Evolutionary conservation across 768 basidiomycete species (phyloP).

Genomic region (Termitomyces eurrhizus): DNA sequence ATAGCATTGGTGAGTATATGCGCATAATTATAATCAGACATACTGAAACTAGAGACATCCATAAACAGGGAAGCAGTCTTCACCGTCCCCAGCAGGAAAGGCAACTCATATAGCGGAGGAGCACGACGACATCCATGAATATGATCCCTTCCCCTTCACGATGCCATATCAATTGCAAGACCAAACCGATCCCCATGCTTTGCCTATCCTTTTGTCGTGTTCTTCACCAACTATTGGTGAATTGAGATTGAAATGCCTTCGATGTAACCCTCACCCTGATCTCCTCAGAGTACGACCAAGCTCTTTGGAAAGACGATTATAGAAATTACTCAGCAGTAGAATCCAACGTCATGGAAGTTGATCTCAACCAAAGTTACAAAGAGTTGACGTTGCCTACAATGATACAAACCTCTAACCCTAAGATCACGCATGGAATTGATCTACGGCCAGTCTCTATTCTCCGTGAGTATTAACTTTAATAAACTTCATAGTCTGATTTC

Average conservation of each 20-base stretch:
- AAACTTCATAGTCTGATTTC: not conserved
- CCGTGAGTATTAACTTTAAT: slow-evolving; percentile 39
- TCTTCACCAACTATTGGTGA: not conserved
- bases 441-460: slow-evolving; percentile 72
- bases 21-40: slow-evolving; percentile 12
- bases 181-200: not conserved
- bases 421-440: slow-evolving; percentile 40
- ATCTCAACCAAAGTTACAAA: not conserved
- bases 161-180: not conserved
- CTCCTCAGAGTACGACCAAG: not conserved
- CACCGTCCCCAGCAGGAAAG: slow-evolving; percentile 15
- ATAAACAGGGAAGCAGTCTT: slow-evolving; percentile 15
- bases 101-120: not conserved
- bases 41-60: not conserved
- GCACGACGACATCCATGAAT: slow-evolving; percentile 14
- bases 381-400: not conserved
- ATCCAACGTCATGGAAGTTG: not conserved
- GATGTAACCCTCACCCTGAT: not conserved
- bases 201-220: not conserved
- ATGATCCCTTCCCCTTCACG: slow-evolving; percentile 7
- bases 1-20: slow-evolving; percentile 36
- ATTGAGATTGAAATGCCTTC: not conserved
- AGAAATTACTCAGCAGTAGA: not conserved
- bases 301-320: not conserved
- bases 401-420: slow-evolving; percentile 20